Evolutionary conservation across 2,329 filamentous ascomycete species (phyloP).

Genomic region (Cadophora gregata): DNA sequence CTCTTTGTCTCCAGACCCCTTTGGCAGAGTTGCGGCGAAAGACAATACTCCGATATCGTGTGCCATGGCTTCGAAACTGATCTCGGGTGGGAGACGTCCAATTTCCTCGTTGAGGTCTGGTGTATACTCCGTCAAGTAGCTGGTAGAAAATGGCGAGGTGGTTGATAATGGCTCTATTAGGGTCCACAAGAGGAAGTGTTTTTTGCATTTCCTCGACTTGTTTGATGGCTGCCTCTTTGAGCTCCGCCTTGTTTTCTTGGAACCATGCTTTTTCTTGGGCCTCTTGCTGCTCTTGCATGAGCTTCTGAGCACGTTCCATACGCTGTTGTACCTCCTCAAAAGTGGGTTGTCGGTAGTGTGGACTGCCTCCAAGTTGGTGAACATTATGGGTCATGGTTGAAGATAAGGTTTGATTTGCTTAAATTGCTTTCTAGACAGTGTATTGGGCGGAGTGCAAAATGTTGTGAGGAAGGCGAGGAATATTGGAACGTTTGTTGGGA

Average conservation of each 20-base stretch:
- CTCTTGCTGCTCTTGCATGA: neutral
- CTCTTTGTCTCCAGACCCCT: neutral
- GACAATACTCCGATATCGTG: neutral
- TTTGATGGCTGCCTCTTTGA: neutral
- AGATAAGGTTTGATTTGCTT: no score
- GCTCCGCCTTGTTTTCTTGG: neutral
- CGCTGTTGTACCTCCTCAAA: neutral
- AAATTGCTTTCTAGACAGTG: no score
- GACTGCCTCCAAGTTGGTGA: neutral
- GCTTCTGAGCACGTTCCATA: neutral
- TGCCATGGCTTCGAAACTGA: neutral
- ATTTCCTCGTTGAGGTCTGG: neutral
- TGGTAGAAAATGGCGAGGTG: neutral
- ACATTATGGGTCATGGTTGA: neutral
- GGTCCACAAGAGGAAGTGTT: neutral
- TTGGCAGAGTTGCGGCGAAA: neutral
- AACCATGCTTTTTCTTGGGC: neutral
- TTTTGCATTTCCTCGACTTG: neutral
- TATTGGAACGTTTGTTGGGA: no score
- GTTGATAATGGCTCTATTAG: neutral
- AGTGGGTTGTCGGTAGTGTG: neutral
- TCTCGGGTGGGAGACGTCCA: neutral
- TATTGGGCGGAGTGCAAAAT: no score
- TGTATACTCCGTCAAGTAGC: neutral
- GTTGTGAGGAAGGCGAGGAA: no score